Base-by-base conservation (phyloP, 1,139 yeast genomes). In the Yamadazyma buinensis region DNA sequence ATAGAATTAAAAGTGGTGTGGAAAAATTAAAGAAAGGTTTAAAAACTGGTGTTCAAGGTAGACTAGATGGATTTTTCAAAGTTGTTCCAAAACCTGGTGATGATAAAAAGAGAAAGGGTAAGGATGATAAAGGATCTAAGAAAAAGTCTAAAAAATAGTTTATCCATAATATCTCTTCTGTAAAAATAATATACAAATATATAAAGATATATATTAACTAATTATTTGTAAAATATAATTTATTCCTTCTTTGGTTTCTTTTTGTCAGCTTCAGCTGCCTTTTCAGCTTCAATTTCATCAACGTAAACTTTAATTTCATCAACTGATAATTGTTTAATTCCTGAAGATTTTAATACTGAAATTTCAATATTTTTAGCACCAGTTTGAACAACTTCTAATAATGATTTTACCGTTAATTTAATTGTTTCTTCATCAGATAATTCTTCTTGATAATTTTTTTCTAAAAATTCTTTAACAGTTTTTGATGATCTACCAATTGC, bases 341-440 rank as follows among this genome's bases (percentile, higher is more conserved):
- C 67, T 39, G 76, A 77, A 23, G 97, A 85, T 46, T 76, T 77
- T 75, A 92, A 79, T 31, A 94, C 83, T 11, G 95, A 84, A 37
- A 92, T 81, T 61, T 92, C 99, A 55, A 92, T 88, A 59, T 92
- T 92, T 57, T 87, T 85, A 29, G 97, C 95, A 26, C 98, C 98
- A 3, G 97, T 90, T 64, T 94, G 98, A 20, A 92, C 98, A 35
- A 92, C 97, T 60, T 92, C 98, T 50, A 92, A 73, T 51, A 92
- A 72, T 18, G 95, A 80, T 65, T 85, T 86, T 36, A 92, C 80
- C 2, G 97, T 80, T 52, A 92, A 77, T 51, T 80, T 80, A 39
- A 90, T 72, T 13, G 97, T 82, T 30, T 80, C 83, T 33, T 84
- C 84, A 48, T 81, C 88, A 41, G 72, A 68, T 47, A 63, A 54